A percentile compares a stretch with the other conserved stretches of the same genome.
Evolutionary conservation across 1,139 yeast genomes (phyloP).

Genomic region (Pichia sp.): DNA sequence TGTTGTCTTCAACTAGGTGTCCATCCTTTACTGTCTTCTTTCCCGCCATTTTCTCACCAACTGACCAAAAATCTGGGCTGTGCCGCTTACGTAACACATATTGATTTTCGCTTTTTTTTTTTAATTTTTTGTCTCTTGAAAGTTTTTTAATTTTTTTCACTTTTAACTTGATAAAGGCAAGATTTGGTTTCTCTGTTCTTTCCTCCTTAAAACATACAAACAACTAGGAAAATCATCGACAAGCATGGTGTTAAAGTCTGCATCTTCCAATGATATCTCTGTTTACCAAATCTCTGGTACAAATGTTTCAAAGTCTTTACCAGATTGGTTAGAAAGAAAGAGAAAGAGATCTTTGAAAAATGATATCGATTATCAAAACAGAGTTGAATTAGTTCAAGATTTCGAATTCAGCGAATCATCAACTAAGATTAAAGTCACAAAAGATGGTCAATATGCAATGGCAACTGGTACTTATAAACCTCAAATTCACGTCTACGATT

Average conservation of each 20-base stretch:
- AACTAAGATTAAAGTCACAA: conserved; percentile 76
- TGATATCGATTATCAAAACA: conserved; percentile 81
- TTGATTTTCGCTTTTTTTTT: not conserved
- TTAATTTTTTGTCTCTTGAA: not conserved
- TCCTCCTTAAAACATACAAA: not conserved
- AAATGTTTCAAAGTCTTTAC: conserved; percentile 85
- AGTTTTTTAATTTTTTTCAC: not conserved
- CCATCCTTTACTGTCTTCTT: no score
- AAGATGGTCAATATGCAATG: conserved; percentile 93
- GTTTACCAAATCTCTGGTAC: conserved; percentile 96
- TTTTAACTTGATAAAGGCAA: no score
- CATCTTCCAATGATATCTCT: conserved; percentile 81
- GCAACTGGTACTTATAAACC: conserved; percentile 99
- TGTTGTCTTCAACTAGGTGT: no score
- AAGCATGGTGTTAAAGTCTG: conserved; percentile 70
- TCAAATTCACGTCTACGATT: conserved; percentile 95
- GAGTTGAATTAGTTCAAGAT: conserved; percentile 93
- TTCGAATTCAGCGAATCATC: conserved; percentile 98
- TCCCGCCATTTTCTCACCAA: not conserved
- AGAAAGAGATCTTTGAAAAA: conserved; percentile 83
- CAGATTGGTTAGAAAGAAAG: conserved; percentile 96
- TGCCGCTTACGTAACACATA: not conserved
- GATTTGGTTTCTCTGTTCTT: not conserved
- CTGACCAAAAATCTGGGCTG: not conserved
- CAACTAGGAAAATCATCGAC: not conserved